Evolutionary conservation across 2,329 filamentous ascomycete genomes (phyloP).

Genomic region (Graphium sp.): DNA sequence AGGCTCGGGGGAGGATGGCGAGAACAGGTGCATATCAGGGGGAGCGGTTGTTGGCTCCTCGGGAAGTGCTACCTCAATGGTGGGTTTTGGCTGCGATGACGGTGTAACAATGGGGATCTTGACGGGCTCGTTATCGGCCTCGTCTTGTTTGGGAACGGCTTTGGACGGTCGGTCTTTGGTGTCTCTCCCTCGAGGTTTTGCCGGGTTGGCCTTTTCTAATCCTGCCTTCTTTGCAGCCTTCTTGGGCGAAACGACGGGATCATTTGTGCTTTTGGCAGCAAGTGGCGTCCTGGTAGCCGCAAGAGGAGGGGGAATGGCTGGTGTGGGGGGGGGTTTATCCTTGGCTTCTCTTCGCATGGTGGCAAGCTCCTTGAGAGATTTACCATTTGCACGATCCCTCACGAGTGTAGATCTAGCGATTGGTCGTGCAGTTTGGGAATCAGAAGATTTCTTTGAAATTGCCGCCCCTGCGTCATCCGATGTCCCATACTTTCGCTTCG

Average conservation of each 20-base stretch:
- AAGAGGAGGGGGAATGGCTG: neutral
- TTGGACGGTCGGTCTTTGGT: no score
- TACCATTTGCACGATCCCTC: conserved; percentile 16
- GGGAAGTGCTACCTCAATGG: conserved; percentile 1
- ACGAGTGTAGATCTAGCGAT: neutral
- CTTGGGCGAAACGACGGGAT: conserved; percentile 39
- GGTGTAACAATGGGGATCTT: neutral
- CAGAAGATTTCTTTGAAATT: no score
- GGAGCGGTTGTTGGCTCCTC: neutral
- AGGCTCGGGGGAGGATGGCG: conserved; percentile 28
- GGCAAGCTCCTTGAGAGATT: conserved; percentile 28
- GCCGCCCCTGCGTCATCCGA: conserved; percentile 32
- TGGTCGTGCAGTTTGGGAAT: neutral
- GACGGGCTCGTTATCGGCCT: neutral
- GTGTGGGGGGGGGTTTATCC: no score
- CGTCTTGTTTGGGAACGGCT: neutral
- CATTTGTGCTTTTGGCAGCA: conserved; percentile 40
- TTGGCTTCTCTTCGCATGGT: conserved; percentile 21
- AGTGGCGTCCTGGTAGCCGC: conserved; percentile 27
- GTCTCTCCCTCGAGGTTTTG: no score
- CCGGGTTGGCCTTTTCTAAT: conserved; percentile 8
- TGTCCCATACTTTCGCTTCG: conserved; percentile 40
- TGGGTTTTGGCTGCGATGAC: conserved; percentile 2
- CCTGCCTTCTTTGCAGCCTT: conserved; percentile 25
- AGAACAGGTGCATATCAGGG: conserved; percentile 1